Conservation (phyloP, 352 stramenopile species). For the Globisporangium uncinulatum region DNA sequence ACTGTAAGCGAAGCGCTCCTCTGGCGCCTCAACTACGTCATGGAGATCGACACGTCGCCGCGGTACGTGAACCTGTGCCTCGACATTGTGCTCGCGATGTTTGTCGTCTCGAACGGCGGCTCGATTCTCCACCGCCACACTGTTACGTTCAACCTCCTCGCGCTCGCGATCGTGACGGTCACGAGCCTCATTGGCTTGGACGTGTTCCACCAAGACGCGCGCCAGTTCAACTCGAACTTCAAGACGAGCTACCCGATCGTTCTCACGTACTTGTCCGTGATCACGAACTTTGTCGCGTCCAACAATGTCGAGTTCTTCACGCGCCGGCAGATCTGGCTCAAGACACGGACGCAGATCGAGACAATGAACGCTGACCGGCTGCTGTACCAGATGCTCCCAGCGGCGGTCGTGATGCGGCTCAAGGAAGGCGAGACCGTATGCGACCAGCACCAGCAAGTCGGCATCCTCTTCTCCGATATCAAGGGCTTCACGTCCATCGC, state of each 20-base stretch:
- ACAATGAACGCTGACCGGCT: constrained; percentile 80
- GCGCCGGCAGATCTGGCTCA: constrained; percentile 79
- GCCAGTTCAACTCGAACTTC: constrained; percentile 68
- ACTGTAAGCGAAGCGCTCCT: constrained; percentile 39
- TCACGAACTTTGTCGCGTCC: constrained; percentile 78
- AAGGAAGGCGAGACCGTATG: constrained; percentile 83
- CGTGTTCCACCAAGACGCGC: constrained; percentile 39
- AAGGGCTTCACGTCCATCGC: constrained; percentile 91
- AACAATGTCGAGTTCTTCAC: constrained; percentile 80
- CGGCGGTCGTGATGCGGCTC: constrained; percentile 75
- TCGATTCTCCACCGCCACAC: constrained; percentile 71
- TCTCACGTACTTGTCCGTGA: constrained; percentile 71
- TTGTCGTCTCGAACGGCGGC: constrained; percentile 76
- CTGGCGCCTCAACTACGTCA: constrained; percentile 52
- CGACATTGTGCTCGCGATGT: constrained; percentile 77
- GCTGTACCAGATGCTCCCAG: constrained; percentile 85
- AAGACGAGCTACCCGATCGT: constrained; percentile 80
- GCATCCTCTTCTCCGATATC: constrained; percentile 90
- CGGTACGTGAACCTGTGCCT: constrained; percentile 77
- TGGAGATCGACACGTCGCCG: constrained; percentile 54
- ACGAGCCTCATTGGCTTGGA: constrained; percentile 39
- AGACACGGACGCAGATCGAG: constrained; percentile 75
- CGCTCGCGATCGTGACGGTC: constrained; percentile 41
- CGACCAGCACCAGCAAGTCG: constrained; percentile 82
- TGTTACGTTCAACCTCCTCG: constrained; percentile 54